Conservation (phyloP, 2,329 filamentous ascomycete species). For the Colletotrichum spaethianum region DNA sequence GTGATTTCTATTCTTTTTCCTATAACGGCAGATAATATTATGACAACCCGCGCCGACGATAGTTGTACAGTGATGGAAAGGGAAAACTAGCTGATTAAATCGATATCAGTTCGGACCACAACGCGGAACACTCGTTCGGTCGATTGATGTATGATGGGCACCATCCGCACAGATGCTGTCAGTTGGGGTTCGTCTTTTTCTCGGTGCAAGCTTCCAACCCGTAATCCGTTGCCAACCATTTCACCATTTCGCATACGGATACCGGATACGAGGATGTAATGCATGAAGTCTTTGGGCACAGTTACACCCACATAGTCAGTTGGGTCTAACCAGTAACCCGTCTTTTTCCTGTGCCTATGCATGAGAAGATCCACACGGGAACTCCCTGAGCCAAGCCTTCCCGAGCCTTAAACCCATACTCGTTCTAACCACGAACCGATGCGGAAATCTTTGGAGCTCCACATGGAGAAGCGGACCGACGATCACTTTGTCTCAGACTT, state of each 20-base stretch:
- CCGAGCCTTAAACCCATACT: neutral
- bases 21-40: no score
- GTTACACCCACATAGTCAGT: neutral
- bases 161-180: neutral
- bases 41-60: neutral
- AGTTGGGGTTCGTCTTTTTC: neutral
- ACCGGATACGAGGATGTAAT: neutral
- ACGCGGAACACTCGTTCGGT: neutral
- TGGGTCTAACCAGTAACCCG: neutral
- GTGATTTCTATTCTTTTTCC: no score
- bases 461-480: neutral
- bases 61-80: neutral
- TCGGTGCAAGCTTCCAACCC: neutral
- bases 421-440: neutral
- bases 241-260: neutral
- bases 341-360: neutral
- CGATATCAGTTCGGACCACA: neutral
- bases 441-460: no score
- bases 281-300: neutral
- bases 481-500: conserved; percentile 22
- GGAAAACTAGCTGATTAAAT: no score
- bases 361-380: neutral
- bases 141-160: neutral
- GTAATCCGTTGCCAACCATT: conserved; percentile 1
- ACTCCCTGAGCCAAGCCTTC: conserved; percentile 1